These are phyloP conservation scores for Saccharomycopsis guyanensis DNA, from an alignment of 805 yeast genomes.

Conservation along the genomic window DNA sequence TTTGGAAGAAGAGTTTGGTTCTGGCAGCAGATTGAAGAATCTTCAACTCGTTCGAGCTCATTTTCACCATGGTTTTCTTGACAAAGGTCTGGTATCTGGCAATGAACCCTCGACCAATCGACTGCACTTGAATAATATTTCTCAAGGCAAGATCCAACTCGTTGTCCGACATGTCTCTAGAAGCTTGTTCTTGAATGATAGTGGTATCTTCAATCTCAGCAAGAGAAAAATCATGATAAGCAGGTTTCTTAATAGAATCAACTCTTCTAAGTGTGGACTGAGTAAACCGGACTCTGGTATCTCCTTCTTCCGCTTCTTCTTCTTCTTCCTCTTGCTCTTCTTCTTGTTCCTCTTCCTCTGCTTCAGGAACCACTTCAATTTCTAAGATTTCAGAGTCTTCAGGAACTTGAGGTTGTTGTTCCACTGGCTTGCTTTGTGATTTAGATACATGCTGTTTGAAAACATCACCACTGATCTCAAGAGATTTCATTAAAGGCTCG, in stretches of 20 bases:
- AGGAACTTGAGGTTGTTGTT: neutral
- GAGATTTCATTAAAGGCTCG: constrained; percentile 15
- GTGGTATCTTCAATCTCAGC: constrained; percentile 20
- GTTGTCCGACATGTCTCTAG: constrained; percentile 7
- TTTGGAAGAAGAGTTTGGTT: constrained; percentile 29
- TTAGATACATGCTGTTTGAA: neutral
- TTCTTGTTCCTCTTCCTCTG: neutral
- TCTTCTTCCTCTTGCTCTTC: neutral
- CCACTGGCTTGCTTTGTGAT: neutral
- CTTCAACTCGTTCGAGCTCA: constrained; percentile 45
- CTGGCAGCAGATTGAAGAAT: constrained; percentile 44
- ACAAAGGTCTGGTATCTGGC: constrained; percentile 58
- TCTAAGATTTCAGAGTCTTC: neutral
- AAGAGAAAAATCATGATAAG: constrained; percentile 14
- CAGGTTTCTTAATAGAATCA: constrained; percentile 15
- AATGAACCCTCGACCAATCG: constrained; percentile 61
- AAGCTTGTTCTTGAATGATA: constrained; percentile 18
- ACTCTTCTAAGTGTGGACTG: constrained; percentile 18
- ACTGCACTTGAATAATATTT: constrained; percentile 50
- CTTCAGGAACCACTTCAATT: neutral
- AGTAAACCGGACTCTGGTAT: constrained; percentile 11
- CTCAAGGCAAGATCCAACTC: constrained; percentile 24
- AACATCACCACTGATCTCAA: constrained; percentile 6
- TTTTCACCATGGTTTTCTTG: constrained; percentile 50
- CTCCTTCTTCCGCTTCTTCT: neutral